Evolutionary conservation across 345 rosid genomes (phyloP).

Genomic region (Hirschfeldia incana): DNA sequence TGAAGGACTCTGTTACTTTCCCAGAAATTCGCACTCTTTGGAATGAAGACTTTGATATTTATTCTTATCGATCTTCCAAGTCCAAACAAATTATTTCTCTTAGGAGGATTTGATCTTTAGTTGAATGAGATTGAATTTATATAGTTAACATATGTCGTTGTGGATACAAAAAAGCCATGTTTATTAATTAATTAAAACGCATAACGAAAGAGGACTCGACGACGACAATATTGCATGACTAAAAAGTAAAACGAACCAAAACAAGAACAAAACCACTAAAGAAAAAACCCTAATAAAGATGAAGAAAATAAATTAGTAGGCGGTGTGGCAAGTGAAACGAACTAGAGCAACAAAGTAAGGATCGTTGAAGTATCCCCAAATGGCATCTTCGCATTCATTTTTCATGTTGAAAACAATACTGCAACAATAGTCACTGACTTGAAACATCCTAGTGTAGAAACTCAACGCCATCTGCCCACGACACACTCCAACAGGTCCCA

Average conservation of each 20-base stretch:
- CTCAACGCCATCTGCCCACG: conserved; percentile 11
- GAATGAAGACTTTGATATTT: background rate
- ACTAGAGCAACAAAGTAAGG: conserved; percentile 39
- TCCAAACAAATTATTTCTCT: background rate
- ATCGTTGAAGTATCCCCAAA: conserved; percentile 30
- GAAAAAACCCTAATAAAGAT: background rate
- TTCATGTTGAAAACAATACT: conserved; percentile 25
- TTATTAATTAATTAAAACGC: conserved; percentile 8
- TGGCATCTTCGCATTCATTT: conserved; percentile 25
- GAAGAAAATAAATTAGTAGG: background rate
- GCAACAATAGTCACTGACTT: conserved; percentile 28
- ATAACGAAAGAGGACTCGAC: conserved; percentile 11
- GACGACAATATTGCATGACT: conserved; percentile 21
- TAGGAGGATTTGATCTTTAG: background rate
- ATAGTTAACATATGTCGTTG: background rate
- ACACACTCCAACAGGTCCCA: conserved; percentile 21
- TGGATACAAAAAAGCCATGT: background rate
- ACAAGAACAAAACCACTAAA: background rate
- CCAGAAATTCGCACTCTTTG: background rate
- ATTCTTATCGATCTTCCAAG: background rate
- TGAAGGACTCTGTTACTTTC: too few relatives aligned
- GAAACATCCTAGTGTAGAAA: conserved; percentile 13
- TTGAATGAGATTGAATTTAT: background rate
- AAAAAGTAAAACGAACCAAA: conserved; percentile 4
- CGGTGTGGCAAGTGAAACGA: conserved; percentile 31